A percentile compares a stretch with the other conserved stretches of the same genome.
These are phyloP conservation scores for Sapria himalayana DNA, from an alignment of 345 rosid genomes.

Conservation along the genomic window DNA sequence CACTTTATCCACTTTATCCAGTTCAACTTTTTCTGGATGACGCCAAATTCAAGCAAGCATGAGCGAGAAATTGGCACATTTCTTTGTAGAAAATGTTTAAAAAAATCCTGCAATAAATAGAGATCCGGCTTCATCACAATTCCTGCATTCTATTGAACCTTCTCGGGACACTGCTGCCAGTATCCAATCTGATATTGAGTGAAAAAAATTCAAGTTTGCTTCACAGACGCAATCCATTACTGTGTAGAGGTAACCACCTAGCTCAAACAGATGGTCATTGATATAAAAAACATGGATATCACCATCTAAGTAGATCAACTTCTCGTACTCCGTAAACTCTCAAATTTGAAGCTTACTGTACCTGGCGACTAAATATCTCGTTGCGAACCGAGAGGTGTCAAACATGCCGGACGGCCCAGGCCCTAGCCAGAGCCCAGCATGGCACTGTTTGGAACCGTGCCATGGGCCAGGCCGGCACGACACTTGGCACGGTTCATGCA, in stretches of 20 bases:
- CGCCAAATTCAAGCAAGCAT: conserved; percentile 75
- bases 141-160: conserved; percentile 31
- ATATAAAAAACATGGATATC: conserved; percentile 66
- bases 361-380: conserved; percentile 58
- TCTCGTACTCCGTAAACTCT: conserved; percentile 61
- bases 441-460: too few species aligned
- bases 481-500: too few species aligned
- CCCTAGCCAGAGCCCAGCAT: too few species aligned
- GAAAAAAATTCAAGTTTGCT: conserved; percentile 49
- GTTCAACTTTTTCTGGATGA: conserved; percentile 62
- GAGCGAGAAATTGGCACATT: conserved; percentile 45
- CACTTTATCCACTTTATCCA: conserved; percentile 42
- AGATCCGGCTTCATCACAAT: conserved; percentile 45
- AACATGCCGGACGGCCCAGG: too few species aligned
- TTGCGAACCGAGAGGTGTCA: too few species aligned
- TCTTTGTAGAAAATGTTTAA: conserved; percentile 61
- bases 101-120: conserved; percentile 41
- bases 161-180: conserved; percentile 66
- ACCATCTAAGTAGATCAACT: conserved; percentile 68
- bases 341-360: conserved; percentile 77
- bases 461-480: too few species aligned
- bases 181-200: conserved; percentile 41
- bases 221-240: conserved; percentile 73
- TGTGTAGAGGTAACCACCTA: conserved; percentile 44
- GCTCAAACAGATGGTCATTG: conserved; percentile 47